Base-by-base conservation (phyloP, 1,139 yeast species). In the Pichia sp. region DNA sequence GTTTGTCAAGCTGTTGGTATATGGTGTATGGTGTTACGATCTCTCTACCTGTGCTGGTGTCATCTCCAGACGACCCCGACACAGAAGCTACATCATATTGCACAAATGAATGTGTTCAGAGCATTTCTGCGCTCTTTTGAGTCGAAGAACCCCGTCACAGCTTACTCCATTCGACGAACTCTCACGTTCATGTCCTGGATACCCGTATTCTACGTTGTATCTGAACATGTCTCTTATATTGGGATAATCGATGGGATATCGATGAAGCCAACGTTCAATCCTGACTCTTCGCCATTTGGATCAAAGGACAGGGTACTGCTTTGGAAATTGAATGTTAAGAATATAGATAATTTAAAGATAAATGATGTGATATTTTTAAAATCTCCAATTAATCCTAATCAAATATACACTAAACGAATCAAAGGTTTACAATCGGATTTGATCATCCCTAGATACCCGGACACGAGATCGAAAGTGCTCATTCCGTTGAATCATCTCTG, bases 191-290 rank as follows among this genome's bases (percentile, higher is more conserved):
- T 68, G 5, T 65, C 77, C 5, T 90, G 96, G 96, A 67, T 89
- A 36, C 96, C 97, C 0, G 96, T 90, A 43, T 67, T 77, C 19
- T 76, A 83, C 58, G 77, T 88, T 1, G 68, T 85, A 54, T 76
- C 82, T 33, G 88, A 85, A 58, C 89, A 86, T 63, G 80, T 81
- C 7, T 80, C 79, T 47, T 90, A 82, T 63, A 76, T 91, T 17
- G 87, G 89, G 18, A 79, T 81, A 63, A 78, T 91, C n/a, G 78
- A 82, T 34, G 98, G 98, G 1, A 67, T 76, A 35, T 88, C 96
- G 18, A 91, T 91, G 98, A 75, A 87, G 42, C 98, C 98, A 1
- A 79, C 96, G 0, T 77, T 91, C 60, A 91, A 91, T 63, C 75
- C 81, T 40, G 71, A 77, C 19, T 65, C 74, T 17, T 59, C 63